These are phyloP conservation scores for Leccinum pachyderme DNA, from an alignment of 1,284 basidiomycete species.

Conservation along the genomic window DNA sequence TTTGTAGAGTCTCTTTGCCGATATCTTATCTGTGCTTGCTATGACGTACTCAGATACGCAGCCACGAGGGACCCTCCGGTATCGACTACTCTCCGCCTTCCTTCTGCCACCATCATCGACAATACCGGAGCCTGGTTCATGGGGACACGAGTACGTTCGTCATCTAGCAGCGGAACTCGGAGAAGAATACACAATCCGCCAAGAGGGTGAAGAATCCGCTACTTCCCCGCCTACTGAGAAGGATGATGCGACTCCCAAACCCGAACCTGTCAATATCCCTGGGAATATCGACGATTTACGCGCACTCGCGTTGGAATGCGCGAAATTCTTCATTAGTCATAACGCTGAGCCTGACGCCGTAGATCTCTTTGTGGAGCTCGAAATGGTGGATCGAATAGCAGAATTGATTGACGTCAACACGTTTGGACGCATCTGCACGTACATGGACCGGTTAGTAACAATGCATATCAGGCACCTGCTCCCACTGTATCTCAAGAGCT, in stretches of 20 bases:
- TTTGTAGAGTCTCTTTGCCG: slow-evolving; percentile 86
- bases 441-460: slow-evolving; percentile 85
- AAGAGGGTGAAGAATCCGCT: slow-evolving; percentile 44
- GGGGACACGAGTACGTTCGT: slow-evolving; percentile 99
- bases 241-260: slow-evolving; percentile 27
- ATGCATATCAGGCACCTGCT: not conserved
- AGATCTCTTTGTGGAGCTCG: slow-evolving; percentile 92
- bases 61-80: slow-evolving; percentile 91
- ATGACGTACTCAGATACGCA: slow-evolving; percentile 99
- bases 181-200: slow-evolving; percentile 80
- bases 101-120: slow-evolving; percentile 61
- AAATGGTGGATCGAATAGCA: slow-evolving; percentile 81
- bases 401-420: slow-evolving; percentile 86
- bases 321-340: slow-evolving; percentile 89
- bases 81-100: slow-evolving; percentile 82
- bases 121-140: slow-evolving; percentile 86
- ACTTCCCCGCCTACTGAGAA: slow-evolving; percentile 32
- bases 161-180: slow-evolving; percentile 97
- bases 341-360: slow-evolving; percentile 99
- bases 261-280: slow-evolving; percentile 32
- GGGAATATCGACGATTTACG: slow-evolving; percentile 75
- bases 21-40: slow-evolving; percentile 97
- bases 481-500: slow-evolving; percentile 12
- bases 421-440: slow-evolving; percentile 91
- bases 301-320: slow-evolving; percentile 81